phyloP scores from a whole-genome alignment of 2,329 filamentous ascomycete genomes.

The Podosphaera xanthii region DNA sequence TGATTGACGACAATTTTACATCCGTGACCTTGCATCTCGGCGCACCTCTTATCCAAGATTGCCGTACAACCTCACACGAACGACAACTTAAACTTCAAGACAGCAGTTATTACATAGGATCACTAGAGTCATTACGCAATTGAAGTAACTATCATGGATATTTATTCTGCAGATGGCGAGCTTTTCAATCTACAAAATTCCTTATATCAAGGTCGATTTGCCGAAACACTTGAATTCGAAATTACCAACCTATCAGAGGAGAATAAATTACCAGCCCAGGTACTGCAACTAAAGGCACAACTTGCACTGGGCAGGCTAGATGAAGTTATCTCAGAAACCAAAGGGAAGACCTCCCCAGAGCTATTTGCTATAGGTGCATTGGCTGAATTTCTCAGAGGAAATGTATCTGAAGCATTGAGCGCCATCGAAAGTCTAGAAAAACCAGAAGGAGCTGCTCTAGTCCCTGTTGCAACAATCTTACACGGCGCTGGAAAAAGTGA shows the following conservation, averaged over 20 bases:
- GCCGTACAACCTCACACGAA: no score
- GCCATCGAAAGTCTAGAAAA: slow-evolving; percentile 43
- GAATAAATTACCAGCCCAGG: slow-evolving; percentile 52
- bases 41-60: no score
- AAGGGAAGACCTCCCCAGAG: slow-evolving; percentile 43
- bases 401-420: slow-evolving; percentile 36
- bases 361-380: slow-evolving; percentile 55
- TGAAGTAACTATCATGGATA: slow-evolving; percentile 28
- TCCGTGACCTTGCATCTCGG: no score
- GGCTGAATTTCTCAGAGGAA: slow-evolving; percentile 40
- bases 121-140: no score
- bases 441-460: slow-evolving; percentile 52
- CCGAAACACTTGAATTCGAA: slow-evolving; percentile 69
- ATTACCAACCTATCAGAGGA: slow-evolving; percentile 53
- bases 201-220: slow-evolving; percentile 66
- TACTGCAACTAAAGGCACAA: slow-evolving; percentile 62
- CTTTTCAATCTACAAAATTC: slow-evolving; percentile 48
- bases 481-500: slow-evolving; percentile 64
- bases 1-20: no score
- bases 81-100: no score
- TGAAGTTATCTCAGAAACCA: slow-evolving; percentile 46
- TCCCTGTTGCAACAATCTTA: slow-evolving; percentile 61
- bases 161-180: slow-evolving; percentile 48
- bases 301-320: slow-evolving; percentile 61
- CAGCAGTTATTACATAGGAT: no score